Conservation (phyloP, 2,329 filamentous ascomycete species). For the Calonectria hawksworthii region DNA sequence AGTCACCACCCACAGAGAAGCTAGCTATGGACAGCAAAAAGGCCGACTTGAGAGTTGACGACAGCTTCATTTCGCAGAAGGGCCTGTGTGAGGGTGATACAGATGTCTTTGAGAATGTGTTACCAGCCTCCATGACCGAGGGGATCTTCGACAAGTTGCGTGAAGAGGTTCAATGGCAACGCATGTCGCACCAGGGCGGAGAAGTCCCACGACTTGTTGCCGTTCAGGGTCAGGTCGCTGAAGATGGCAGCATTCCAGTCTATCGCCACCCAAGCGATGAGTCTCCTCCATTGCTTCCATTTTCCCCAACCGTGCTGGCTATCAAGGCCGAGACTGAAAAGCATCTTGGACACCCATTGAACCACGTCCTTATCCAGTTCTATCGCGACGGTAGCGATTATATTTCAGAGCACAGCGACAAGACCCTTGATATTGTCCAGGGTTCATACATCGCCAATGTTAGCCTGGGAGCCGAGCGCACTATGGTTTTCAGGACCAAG, state of each 20-base stretch:
- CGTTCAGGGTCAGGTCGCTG: conserved; percentile 81
- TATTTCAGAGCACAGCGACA: conserved; percentile 97
- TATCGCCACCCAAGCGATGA: conserved; percentile 96
- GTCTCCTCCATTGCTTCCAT: conserved; percentile 81
- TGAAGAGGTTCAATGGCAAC: conserved; percentile 86
- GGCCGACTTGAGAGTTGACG: conserved; percentile 14
- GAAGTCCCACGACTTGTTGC: conserved; percentile 93
- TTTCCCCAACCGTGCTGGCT: conserved; percentile 78
- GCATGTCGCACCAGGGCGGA: conserved; percentile 92
- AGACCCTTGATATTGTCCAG: conserved; percentile 90
- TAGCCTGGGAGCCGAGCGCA: conserved; percentile 91
- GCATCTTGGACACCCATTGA: conserved; percentile 82
- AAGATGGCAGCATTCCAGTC: conserved; percentile 84
- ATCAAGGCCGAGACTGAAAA: conserved; percentile 80
- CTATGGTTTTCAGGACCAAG: conserved; percentile 91
- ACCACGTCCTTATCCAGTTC: conserved; percentile 93
- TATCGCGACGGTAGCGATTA: conserved; percentile 92
- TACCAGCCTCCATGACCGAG: conserved; percentile 69
- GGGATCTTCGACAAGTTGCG: conserved; percentile 79
- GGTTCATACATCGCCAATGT: conserved; percentile 91
- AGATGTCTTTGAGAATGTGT: conserved; percentile 77
- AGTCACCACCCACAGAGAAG: conserved; percentile 10
- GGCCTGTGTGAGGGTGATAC: conserved; percentile 86
- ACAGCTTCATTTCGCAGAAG: conserved; percentile 54
- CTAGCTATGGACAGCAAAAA: conserved; percentile 25